Percentiles rank a stretch among this genome's conserved stretches.
Conservation (phyloP, 176 grass and related monocot species). For the Aegilops tauschii region DNA sequence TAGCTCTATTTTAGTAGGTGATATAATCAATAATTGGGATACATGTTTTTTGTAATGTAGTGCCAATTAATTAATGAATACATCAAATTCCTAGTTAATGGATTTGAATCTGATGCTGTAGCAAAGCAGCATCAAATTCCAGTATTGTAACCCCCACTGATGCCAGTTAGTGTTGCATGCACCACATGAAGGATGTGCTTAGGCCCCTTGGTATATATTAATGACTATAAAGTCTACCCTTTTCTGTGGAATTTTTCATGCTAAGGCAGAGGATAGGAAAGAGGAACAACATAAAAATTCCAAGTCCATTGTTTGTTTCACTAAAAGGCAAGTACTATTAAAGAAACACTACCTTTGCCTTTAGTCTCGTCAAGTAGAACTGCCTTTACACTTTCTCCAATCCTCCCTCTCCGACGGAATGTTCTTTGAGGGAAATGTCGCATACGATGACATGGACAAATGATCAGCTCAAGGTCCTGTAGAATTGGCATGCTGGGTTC, state of each 20-base stretch:
- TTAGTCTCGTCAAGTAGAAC: slow-evolving; percentile 37
- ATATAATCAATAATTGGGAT: slow-evolving; percentile 15
- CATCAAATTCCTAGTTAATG: slow-evolving; percentile 31
- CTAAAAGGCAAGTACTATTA: slow-evolving; percentile 17
- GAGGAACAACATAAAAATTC: not conserved
- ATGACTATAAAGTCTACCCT: slow-evolving; percentile 12
- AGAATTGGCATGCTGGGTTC: slow-evolving; percentile 12
- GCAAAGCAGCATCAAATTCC: slow-evolving; percentile 46
- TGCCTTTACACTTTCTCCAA: slow-evolving; percentile 23
- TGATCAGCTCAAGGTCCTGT: slow-evolving; percentile 6
- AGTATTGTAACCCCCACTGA: slow-evolving; percentile 31
- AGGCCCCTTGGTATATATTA: slow-evolving; percentile 13
- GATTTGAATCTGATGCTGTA: slow-evolving; percentile 52
- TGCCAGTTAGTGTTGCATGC: slow-evolving; percentile 47
- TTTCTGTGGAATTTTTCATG: slow-evolving; percentile 38
- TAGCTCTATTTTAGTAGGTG: not conserved
- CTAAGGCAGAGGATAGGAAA: slow-evolving; percentile 30
- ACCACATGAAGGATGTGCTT: slow-evolving; percentile 39
- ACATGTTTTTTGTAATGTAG: slow-evolving; percentile 17
- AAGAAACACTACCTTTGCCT: slow-evolving; percentile 27
- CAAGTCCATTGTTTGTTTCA: slow-evolving; percentile 7
- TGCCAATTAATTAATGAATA: slow-evolving; percentile 5
- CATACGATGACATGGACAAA: slow-evolving; percentile 24
- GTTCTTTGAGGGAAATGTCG: slow-evolving; percentile 26
- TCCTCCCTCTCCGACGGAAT: slow-evolving; percentile 17